Base-by-base conservation (phyloP, 768 basidiomycete genomes). In the Hortiboletus flavorubellus region DNA sequence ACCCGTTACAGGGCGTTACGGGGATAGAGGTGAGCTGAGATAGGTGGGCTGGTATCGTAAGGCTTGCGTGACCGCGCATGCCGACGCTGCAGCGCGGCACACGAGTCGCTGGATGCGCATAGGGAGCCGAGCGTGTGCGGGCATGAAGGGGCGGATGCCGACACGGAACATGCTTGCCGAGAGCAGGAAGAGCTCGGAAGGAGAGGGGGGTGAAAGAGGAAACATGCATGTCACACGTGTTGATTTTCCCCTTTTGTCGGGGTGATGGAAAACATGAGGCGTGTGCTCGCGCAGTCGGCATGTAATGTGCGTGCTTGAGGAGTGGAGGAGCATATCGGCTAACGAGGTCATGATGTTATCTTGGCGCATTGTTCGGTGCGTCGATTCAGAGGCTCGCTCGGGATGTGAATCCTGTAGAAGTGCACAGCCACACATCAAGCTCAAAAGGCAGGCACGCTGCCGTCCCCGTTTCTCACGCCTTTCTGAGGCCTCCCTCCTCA, bases 391-490 rank as follows among this genome's bases (percentile, higher is more conserved):
- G 34, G 34, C 26, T 26, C 26, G 26, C 26, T 26, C 26, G 26
- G 26, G 26, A 18, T 44, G 46, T 49, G 41, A 59, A 59, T 34
- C 40, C 9, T 4, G 23, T 12, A 43, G 35, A 16, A 8, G 2
- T 30, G 43, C 68, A 69, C 67, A 70, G 68, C 68, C 68, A 69
- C 69, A 30, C 14, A 57, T 59, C 59, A 54, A 39, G 58, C 68
- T 69, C 67, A 71, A 64, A 71, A 71, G 59, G 60, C 65, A 67
- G 58, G 54, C 58, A 52, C 56, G 61, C 58, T 60, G 44, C 63
- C 61, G 8, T 54, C 51, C 43, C 61, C 45, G 15, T 49, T 69
- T 70, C 69, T 49, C 69, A 70, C 69, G 69, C 69, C 56, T 26
- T 26, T 26, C 26, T 26, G 26, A 26, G 64, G 61, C 59, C 59